Evolutionary conservation across 2,329 filamentous ascomycete species (phyloP).

Genomic region (Xylariomycetidae sp.): DNA sequence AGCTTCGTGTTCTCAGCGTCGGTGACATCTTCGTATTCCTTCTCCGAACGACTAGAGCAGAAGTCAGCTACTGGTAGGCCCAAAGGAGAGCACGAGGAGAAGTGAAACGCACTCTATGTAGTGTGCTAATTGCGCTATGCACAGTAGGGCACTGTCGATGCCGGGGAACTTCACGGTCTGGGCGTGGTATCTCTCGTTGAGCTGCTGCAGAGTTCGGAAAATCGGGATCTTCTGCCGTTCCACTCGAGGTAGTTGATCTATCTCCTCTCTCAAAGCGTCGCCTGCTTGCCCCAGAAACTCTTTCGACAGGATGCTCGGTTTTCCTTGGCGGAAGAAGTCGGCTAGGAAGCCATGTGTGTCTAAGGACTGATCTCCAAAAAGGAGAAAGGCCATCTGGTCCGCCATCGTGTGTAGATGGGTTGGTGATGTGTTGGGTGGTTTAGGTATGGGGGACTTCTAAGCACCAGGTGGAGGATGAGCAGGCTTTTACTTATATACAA

Average conservation of each 20-base stretch:
- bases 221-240: conserved; percentile 54
- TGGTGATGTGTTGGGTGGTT: conserved; percentile 17
- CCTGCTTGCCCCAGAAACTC: conserved; percentile 56
- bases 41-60: conserved; percentile 40
- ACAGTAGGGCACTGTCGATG: conserved; percentile 59
- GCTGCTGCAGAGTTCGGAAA: conserved; percentile 56
- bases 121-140: conserved; percentile 59
- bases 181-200: conserved; percentile 58
- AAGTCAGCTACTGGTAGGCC: conserved; percentile 25
- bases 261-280: conserved; percentile 54
- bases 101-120: conserved; percentile 56
- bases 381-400: conserved; percentile 48
- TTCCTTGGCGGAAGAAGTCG: conserved; percentile 40
- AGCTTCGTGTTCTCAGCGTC: conserved; percentile 45
- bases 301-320: conserved; percentile 47
- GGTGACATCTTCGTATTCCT: conserved; percentile 49
- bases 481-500: conserved; percentile 26
- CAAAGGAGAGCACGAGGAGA: background rate
- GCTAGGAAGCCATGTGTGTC: conserved; percentile 60
- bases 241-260: conserved; percentile 48
- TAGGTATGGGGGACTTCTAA: conserved; percentile 9
- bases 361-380: conserved; percentile 67
- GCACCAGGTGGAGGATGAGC: conserved; percentile 10
- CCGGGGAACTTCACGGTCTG: conserved; percentile 53
- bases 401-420: conserved; percentile 31